Base-by-base conservation (phyloP, 768 basidiomycete species). In the Pulveroboletus sp. region DNA sequence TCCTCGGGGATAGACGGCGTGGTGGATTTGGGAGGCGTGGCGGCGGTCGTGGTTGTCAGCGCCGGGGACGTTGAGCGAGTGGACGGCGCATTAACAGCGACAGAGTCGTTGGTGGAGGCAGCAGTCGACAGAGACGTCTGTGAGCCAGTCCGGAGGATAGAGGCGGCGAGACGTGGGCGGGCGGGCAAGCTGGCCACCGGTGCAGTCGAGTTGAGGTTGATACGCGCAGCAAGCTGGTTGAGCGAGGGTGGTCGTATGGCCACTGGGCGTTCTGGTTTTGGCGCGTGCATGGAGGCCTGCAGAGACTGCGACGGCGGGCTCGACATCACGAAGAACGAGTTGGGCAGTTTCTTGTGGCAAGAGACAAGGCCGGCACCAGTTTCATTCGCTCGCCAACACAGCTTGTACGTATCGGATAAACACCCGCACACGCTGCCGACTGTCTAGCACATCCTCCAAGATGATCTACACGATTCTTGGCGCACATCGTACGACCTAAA, bases 171-270 rank as follows among this genome's bases (percentile, higher is more conserved):
- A 51, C 89, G 82, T 1, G 88, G 86, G 35, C 88, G 80, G 40
- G 59, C 61, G 30, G 76, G 68, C 8, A 47, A 65, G 39, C 52
- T 53, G 13, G 61, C 45, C 42, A 62, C 43, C 40, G 72, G 49
- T 39, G 66, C 3, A 13, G 54, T 42, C 33, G 52, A 7, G 42
- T 71, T 80, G 44, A 76, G 69, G 58, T 75, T 80, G 65, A 89
- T 86, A 43, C 86, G 82, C 6, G 88, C 88, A 3, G 86, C 89
- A 47, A 91, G 81, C 67, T 89, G 86, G 70, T 88, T 86, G 13
- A 91, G 76, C 7, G 89, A 89, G 1, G 87, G 87, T 15, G 83
- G 72, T 21, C 86, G 80, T 26, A 61, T 57, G 6, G 69, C 18
- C 6, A 57, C 44, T n/a, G 69, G 48, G 15, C 71, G 65, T 42